Base-by-base conservation (phyloP, 306 rosid genomes). In the Trifolium subterraneum region DNA sequence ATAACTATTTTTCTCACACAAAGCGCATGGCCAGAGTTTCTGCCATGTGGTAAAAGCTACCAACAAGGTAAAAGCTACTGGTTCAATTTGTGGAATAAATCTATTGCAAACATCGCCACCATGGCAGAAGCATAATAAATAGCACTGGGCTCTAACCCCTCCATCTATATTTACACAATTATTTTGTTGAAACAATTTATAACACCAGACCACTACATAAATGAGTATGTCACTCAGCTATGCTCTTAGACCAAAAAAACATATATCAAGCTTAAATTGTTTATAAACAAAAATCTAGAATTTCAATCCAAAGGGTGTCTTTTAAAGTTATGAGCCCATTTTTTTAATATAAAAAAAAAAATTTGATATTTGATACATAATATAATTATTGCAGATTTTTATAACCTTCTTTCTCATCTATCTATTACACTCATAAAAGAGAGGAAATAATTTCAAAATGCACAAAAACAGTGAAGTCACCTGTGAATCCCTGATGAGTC, bases 401-500 rank as follows among this genome's bases (percentile, higher is more conserved):
- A 47, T 47, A 47, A 15, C 54, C 54, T 15, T 14, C 20, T 15
- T 14, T 47, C 20, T 47, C 18, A 14, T 47, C 19, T 15, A 55
- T 20, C 33, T 22, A 55, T 15, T 15, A 55, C 31, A 10, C 33
- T 55, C 62, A 22, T 55, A 44, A 67, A 68, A 33, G 51, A 54
- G 27, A 10, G 74, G 80, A 47, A 44, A 35, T 80, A 70, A 71
- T n/a, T 60, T 51, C 74, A 54, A 36, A 54, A 62, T n/a, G 54
- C 60, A 66, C 23, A 16, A 2, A 51, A 62, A 70, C 66, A 54
- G 55, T 64, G 68, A 66, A 68, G 74, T 83, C 77, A 91, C 98
- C 87, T 93, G 91, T 27, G 98, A 90, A 80, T 93, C 98, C 70
- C 97, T 80, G 79, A 93, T 93, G 68, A 93, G 97, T 80, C 98